Evolutionary conservation across 306 rosid genomes (phyloP).

Genomic region (Senna siamea): DNA sequence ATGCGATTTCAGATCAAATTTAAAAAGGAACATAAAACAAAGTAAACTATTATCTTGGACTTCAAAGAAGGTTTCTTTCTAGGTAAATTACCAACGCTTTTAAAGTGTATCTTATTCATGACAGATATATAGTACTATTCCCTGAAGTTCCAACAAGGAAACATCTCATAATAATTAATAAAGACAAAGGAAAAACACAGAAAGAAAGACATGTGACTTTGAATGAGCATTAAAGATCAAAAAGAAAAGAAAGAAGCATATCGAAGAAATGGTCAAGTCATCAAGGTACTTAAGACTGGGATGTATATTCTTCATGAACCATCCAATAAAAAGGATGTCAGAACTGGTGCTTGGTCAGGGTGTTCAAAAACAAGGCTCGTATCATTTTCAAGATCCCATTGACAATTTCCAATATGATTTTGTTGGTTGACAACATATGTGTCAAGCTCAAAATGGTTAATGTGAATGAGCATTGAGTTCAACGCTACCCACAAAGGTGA

Average conservation of each 20-base stretch:
- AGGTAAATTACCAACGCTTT: neutral
- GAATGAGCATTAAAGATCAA: neutral
- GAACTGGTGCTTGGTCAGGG: neutral
- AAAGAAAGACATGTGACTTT: neutral
- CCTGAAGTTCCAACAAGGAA: neutral
- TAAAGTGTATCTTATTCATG: neutral
- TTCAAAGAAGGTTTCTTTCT: neutral
- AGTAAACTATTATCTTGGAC: neutral
- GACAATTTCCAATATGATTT: neutral
- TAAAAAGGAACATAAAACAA: conserved; percentile 9
- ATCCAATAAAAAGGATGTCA: neutral
- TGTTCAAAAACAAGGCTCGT: neutral
- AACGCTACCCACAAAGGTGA: neutral
- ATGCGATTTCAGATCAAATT: conserved; percentile 11
- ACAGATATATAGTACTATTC: neutral
- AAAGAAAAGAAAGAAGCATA: neutral
- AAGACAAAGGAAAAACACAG: neutral
- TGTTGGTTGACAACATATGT: neutral
- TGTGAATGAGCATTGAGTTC: neutral
- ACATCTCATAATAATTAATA: neutral
- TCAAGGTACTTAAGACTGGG: neutral
- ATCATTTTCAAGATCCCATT: neutral
- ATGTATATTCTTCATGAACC: neutral
- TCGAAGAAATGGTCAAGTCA: neutral
- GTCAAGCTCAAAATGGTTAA: neutral